Evolutionary conservation across 768 basidiomycete genomes (phyloP).

Genomic region (Leccinum incarnatum): DNA sequence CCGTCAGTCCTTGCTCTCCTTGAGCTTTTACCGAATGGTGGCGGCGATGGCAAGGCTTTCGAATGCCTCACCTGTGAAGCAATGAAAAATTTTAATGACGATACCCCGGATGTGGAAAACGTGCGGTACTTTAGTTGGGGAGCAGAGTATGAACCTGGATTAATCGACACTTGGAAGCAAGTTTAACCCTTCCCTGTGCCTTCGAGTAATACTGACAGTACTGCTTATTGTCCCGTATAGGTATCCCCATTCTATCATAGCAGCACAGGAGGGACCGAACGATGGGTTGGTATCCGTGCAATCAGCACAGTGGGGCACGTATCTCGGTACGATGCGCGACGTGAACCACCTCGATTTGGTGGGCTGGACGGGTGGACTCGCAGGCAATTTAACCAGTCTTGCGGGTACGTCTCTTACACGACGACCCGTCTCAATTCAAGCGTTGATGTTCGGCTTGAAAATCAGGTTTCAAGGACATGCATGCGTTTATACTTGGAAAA

Average conservation of each 20-base stretch:
- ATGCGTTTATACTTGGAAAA: constrained; percentile 84
- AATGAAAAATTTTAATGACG: constrained; percentile 88
- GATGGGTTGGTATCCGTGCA: constrained; percentile 90
- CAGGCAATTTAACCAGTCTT: constrained; percentile 26
- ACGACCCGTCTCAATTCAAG: not conserved
- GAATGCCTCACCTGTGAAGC: constrained; percentile 78
- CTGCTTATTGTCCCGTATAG: constrained; percentile 8
- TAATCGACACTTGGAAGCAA: constrained; percentile 86
- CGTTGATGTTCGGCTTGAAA: not conserved
- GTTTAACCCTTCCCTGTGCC: constrained; percentile 1
- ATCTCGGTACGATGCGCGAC: constrained; percentile 85
- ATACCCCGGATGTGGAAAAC: constrained; percentile 72
- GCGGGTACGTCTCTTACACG: constrained; percentile 10
- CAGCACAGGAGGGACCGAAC: constrained; percentile 87
- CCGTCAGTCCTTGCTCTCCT: constrained; percentile 72
- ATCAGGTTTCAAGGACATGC: constrained; percentile 67
- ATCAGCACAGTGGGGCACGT: constrained; percentile 92
- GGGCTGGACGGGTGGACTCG: constrained; percentile 68
- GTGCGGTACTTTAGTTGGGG: constrained; percentile 97
- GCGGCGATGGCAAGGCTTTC: constrained; percentile 94
- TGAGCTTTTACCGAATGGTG: constrained; percentile 84
- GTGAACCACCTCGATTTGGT: constrained; percentile 94
- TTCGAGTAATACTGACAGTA: not conserved
- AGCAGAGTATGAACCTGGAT: constrained; percentile 81
- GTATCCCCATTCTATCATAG: constrained; percentile 77